These are phyloP conservation scores for Coffea humblotiana DNA, from an alignment of 305 asterid species.

Conservation along the genomic window DNA sequence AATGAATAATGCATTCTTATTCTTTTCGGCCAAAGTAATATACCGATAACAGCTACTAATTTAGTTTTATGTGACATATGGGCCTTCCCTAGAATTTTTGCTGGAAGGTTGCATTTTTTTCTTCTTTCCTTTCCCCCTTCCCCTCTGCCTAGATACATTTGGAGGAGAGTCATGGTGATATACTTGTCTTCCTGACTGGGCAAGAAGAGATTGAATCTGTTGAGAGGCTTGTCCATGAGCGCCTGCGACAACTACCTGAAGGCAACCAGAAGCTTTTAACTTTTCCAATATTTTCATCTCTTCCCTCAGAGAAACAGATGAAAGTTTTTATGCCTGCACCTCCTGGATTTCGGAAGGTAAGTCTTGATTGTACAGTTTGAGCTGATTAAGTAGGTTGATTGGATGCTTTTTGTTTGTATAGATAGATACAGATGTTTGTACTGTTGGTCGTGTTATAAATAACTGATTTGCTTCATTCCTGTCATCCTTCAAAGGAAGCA, in stretches of 20 bases:
- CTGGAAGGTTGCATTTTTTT: background rate
- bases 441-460: background rate
- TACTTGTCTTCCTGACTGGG: conserved; percentile 96
- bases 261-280: conserved; percentile 62
- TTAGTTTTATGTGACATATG: background rate
- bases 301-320: conserved; percentile 96
- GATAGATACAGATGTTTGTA: background rate
- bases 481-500: background rate
- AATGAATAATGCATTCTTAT: background rate
- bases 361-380: conserved; percentile 17
- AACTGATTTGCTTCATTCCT: background rate
- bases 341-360: conserved; percentile 87
- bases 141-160: conserved; percentile 62
- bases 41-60: background rate
- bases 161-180: conserved; percentile 89
- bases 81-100: background rate
- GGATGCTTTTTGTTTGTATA: background rate
- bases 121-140: conserved; percentile 22
- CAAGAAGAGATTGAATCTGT: conserved; percentile 98
- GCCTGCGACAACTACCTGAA: conserved; percentile 71
- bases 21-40: background rate
- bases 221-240: conserved; percentile 80
- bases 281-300: conserved; percentile 85
- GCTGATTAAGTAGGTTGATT: background rate
- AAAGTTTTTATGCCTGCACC: conserved; percentile 83